Evolutionary conservation across 768 basidiomycete genomes (phyloP).

Genomic region (Suillus placidus): DNA sequence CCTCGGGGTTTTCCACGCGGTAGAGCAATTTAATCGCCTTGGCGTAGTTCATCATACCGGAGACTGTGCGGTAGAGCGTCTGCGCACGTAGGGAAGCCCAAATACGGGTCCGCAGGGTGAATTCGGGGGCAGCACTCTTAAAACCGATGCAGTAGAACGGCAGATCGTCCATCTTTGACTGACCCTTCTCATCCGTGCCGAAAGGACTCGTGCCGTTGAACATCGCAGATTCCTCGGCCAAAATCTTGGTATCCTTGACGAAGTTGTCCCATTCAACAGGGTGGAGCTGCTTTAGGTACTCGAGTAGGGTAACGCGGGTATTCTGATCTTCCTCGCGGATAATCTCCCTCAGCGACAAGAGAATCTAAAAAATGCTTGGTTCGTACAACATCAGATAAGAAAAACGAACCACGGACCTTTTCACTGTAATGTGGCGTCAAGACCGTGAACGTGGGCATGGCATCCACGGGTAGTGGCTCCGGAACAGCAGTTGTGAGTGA

Average conservation of each 20-base stretch:
- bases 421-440: slow-evolving; percentile 98
- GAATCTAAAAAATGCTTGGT: slow-evolving; percentile 56
- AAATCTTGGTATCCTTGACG: slow-evolving; percentile 98
- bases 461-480: slow-evolving; percentile 91
- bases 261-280: slow-evolving; percentile 99
- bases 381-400: slow-evolving; percentile 8
- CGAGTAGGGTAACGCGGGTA: slow-evolving; percentile 93
- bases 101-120: slow-evolving; percentile 96
- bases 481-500: slow-evolving; percentile 95
- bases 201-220: slow-evolving; percentile 79
- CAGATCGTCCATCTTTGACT: slow-evolving; percentile 85
- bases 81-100: slow-evolving; percentile 99
- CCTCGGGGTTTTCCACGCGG: slow-evolving; percentile 98
- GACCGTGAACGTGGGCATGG: slow-evolving; percentile 99
- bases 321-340: slow-evolving; percentile 98
- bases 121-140: slow-evolving; percentile 98
- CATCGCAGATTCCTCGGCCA: slow-evolving; percentile 92
- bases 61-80: slow-evolving; percentile 97
- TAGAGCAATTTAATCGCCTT: slow-evolving; percentile 99
- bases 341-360: slow-evolving; percentile 95
- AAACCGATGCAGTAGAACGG: slow-evolving; percentile 99
- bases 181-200: slow-evolving; percentile 79
- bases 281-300: slow-evolving; percentile 98
- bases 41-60: slow-evolving; percentile 99
- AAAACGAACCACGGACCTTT: slow-evolving; percentile 57